Evolutionary conservation across 2,329 filamentous ascomycete genomes (phyloP), one percentile per base, ranked within the genome.

Genomic region (Colletotrichum plurivorum): DNA sequence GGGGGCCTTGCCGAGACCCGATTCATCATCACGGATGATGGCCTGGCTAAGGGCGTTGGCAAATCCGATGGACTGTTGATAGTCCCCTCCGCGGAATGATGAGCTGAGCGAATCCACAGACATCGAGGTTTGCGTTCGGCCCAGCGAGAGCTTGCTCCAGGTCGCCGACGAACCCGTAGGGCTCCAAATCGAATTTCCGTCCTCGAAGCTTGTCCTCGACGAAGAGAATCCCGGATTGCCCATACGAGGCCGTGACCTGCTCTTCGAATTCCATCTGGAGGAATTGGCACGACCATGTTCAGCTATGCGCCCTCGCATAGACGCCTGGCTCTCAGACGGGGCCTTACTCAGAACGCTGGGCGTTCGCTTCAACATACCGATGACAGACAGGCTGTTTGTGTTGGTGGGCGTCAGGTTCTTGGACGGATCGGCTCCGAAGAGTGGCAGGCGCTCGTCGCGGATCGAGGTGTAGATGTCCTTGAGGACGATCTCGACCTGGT

Each of bases 1-100:
- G 3, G 82, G 80, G 3, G 77, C 78, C 71, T 78, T 81, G 71
- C 84, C 81, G 1, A 84, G 82, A 49, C 85, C 85, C 16, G 88
- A 87, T 53, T 88, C 87, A 75, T 97, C 94, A 75, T 98, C 95
- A 5, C 96, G 93, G 73, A 97, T 97, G 72, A 98, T 99, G 43
- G 95, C 95, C 78, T 98, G 95, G 75, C 94, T 97, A 12, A 99
- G 86, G 4, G 96, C 96, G 78, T 97, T 98, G 63, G 96, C 96
- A 77, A 99, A 99, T 0, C 96, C 96, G 76, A 99, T 97, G 0
- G 94, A 97, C 80, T 97, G 95, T 80, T 98, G 94, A 79, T 95
- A 98, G 75, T 97, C 94, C 49, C 90, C 90, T 54, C 91, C 88
- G 5, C 90, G 90, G 78, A 92, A 92, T 41, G 90, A 88, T 2